Evolutionary conservation across 306 rosid species (phyloP), one percentile per base, ranked within the genome.

Genomic region (Quercus wislizeni): DNA sequence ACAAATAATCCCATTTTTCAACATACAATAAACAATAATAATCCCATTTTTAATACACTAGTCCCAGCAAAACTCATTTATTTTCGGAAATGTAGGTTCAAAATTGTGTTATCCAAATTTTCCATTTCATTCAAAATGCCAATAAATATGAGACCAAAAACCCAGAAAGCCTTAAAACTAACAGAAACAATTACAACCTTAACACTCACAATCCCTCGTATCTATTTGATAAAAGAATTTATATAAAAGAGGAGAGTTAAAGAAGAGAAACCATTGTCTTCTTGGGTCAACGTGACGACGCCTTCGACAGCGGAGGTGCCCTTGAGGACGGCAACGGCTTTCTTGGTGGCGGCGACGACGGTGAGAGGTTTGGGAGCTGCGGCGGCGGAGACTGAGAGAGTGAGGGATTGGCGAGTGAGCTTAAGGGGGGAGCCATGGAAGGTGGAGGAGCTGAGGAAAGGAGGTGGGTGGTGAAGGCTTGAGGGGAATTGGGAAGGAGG

Each of bases 251-350:
- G 57, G 21, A 20, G 56, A 49, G n/a, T 0, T 19, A 30, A 27
- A 73, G 43, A 28, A 69, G 23, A 67, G 33, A 23, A 1, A 92
- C 97, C 97, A 9, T 74, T 76, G 51, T 84, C 85, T 6, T 89
- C 82, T 82, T 93, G 97, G 71, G 88, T 83, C 74, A 92, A 74
- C 27, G 87, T 92, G 73, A 76, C 90, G 23, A 90, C 87, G 65
- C 97, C 92, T 84, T 90, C 89, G 8, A 90, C 92, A 15, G 14
- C 15, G 62, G 97, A 84, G 69, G 25, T 90, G 15, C 97, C 94
- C 85, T 87, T 88, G 86, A 92, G 91, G 74, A 92, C 85, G n/a
- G 89, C 85, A 54, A 92, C 94, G 31, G 90, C 97, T 80, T 89
- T 93, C 87, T 89, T 88, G 75, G 88, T 21, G 54, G 91, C 89